These are phyloP conservation scores for Cytospora piceicola DNA, from an alignment of 2,329 filamentous ascomycete species.

Conservation along the genomic window DNA sequence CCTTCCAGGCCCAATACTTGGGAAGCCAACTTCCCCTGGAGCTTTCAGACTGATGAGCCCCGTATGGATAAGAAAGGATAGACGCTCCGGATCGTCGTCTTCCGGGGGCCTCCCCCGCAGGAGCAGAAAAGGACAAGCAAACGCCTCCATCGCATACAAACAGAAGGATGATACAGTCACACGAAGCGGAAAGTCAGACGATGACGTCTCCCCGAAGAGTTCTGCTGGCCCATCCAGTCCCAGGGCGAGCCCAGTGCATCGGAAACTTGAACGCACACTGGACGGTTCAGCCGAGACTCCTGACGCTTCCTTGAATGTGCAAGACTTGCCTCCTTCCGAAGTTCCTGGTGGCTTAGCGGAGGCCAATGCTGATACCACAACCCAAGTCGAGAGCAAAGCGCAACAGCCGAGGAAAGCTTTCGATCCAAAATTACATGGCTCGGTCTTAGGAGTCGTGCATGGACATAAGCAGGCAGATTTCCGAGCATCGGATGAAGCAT, in stretches of 20 bases:
- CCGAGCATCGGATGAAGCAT: background rate
- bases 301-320: background rate
- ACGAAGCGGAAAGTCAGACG: background rate
- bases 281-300: background rate
- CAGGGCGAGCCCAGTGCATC: background rate
- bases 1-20: background rate
- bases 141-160: background rate
- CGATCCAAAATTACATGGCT: background rate
- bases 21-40: background rate
- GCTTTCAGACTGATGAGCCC: conserved; percentile 9
- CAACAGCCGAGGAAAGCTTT: conserved; percentile 2
- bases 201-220: conserved; percentile 11
- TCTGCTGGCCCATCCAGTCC: background rate
- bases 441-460: background rate
- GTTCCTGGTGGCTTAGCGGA: background rate
- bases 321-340: background rate
- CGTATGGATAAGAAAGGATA: conserved; percentile 10
- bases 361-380: background rate
- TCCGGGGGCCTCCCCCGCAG: background rate
- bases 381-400: background rate
- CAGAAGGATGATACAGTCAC: background rate
- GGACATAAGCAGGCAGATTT: background rate
- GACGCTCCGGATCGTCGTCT: background rate
- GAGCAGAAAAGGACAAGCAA: conserved; percentile 8
- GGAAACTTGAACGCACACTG: background rate